A percentile compares a stretch with the other conserved stretches of the same genome.
Conservation (phyloP, 176 grass and related monocot species). For the Cenchrus fungigraminus region DNA sequence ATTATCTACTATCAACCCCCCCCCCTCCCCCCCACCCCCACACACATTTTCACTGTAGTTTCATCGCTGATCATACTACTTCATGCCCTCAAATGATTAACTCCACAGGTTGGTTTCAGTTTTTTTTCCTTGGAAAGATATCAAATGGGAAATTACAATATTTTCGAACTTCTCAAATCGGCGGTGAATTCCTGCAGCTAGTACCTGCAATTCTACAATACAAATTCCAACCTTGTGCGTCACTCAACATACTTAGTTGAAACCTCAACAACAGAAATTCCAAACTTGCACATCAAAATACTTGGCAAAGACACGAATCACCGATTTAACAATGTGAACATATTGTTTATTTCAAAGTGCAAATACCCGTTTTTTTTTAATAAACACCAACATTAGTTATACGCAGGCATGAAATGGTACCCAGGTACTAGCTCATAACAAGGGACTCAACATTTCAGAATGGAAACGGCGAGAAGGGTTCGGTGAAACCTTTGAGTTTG, state of each 20-base stretch:
- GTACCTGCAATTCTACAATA: not conserved
- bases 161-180: not conserved
- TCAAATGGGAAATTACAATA: not conserved
- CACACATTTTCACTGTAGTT: not conserved
- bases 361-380: not conserved
- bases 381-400: not conserved
- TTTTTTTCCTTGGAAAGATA: not conserved
- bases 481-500: constrained; percentile 56
- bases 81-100: not conserved
- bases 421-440: not conserved
- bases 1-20: no score
- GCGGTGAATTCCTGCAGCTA: not conserved
- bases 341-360: not conserved
- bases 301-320: not conserved
- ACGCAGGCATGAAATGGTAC: not conserved
- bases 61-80: not conserved
- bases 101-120: not conserved
- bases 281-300: not conserved
- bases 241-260: not conserved
- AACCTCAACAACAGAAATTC: not conserved
- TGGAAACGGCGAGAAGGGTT: not conserved
- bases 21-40: no score
- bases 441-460: not conserved
- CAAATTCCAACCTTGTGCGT: not conserved
- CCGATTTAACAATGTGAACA: not conserved